phyloP scores from a whole-genome alignment of 1,139 yeast species.

The Suhomyces taliae region DNA sequence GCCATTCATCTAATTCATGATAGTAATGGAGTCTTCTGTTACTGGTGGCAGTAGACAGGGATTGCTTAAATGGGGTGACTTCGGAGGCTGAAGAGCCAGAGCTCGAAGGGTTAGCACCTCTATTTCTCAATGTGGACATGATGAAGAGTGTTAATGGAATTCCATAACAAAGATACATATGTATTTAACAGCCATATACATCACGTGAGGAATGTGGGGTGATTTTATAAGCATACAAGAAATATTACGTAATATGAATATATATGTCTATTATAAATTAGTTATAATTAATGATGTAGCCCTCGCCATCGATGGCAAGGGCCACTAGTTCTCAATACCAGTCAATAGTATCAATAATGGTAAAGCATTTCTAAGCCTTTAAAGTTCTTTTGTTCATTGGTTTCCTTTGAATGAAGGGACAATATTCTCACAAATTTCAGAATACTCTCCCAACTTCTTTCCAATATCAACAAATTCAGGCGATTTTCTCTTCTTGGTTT shows the following conservation, averaged over 20 bases:
- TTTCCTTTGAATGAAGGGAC: constrained; percentile 34
- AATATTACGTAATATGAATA: neutral
- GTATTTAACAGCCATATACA: neutral
- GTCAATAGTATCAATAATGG: neutral
- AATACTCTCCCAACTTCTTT: constrained; percentile 28
- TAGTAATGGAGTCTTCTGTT: constrained; percentile 19
- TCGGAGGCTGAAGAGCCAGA: neutral
- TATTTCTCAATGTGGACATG: neutral
- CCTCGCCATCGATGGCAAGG: neutral
- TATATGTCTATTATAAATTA: neutral
- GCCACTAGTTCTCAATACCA: neutral
- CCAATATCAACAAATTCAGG: constrained; percentile 28
- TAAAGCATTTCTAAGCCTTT: neutral
- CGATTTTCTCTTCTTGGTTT: constrained; percentile 16
- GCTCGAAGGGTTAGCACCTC: neutral
- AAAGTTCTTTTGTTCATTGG: neutral
- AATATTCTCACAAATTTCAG: constrained; percentile 34
- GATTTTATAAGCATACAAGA: neutral
- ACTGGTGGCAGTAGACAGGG: no score
- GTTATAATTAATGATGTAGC: neutral
- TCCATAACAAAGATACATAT: no score
- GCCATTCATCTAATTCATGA: constrained; percentile 74
- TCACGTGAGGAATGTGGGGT: neutral
- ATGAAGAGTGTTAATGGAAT: neutral
- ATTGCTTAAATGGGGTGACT: neutral